Evolutionary conservation across 2,329 filamentous ascomycete species (phyloP), one percentile per base, ranked within the genome.

Genomic region (Leptoxyphium fumago): DNA sequence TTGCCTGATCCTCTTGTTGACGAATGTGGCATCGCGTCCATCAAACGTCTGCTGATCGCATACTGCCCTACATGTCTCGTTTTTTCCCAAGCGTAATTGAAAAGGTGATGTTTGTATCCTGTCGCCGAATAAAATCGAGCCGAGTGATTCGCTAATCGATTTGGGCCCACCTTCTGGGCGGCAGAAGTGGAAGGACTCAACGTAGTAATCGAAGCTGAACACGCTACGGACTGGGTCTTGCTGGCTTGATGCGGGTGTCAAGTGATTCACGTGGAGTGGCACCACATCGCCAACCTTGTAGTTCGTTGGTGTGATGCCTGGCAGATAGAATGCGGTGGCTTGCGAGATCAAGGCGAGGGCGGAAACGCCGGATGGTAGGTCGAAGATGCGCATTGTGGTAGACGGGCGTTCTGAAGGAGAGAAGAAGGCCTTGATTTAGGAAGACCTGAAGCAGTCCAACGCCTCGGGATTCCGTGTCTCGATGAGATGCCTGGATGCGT

Each of bases 101-200:
- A 94, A 94, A 0, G 89, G 85, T 30, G 89, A 96, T n/a, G 86
- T 94, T 68, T 86, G 86, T 67, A 98, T 98, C 45, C 91, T 78
- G 66, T 98, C 91, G 53, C 91, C 91, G 55, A 98, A 98, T 42
- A 98, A 67, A 60, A 98, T 98, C 70, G 89, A 95, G 18, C 91
- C 91, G 50, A 98, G 65, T 51, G 84, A 91, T 67, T 95, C 91
- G 36, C 84, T 80, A 17, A 94, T 78, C 68, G 83, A 75, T 61
- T 88, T 64, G 8, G 87, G 80, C 2, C 85, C 85, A 48, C 72
- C 79, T 45, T 82, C 68, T 2, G 89, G 91, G 54, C 75, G 68
- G 65, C 91, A 98, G 70, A 95, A 94, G 59, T 84, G 79, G 65
- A 98, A 94, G 2, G 75, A 75, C 5, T 80, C 76, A 55, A 91